Evolutionary conservation across 2,329 filamentous ascomycete species (phyloP), one percentile per base, ranked within the genome.

Genomic region (Diaporthe destruens): DNA sequence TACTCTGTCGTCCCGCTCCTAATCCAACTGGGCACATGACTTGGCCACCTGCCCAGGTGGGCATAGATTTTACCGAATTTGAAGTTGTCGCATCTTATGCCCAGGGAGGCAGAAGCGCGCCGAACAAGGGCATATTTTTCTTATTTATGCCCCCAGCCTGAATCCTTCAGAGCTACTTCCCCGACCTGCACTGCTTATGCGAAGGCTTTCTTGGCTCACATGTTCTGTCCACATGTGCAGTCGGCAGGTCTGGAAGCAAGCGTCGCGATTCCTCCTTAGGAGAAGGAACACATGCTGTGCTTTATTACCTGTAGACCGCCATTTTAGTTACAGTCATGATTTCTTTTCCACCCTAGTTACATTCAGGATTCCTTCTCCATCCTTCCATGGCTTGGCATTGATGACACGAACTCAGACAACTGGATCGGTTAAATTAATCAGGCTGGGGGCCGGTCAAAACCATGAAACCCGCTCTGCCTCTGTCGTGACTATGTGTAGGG

Each of bases 271-370:
- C 57, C 57, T 1, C 6, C 18, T n/a, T 32, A 11, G 57, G 16
- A 34, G 25, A 18, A 12, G 4, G 42, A 12, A 34, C 32, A 49
- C 6, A 47, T 29, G 42, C 7, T 63, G 39, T 49, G 59, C 29
- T 29, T 32, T 18, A 7, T 7, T 32, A 49, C 39, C 39, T 47
- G 39, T 32, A n/a, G n/a, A n/a, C n/a, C n/a, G n/a, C n/a, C n/a
- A n/a, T n/a, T n/a, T n/a, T n/a, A n/a, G n/a, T n/a, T 63, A 42
- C 59, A 63, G 42, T 63, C 59, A 63, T 49, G 5, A 29, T 5
- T 29, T 5, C 29, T 5, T 42, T n/a, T 49, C 25, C 42, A 63
- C 32, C 59, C 34, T 11, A 49, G 39, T 23, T 61, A 47, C 39
- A 47, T 61, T 34, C 44, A 61, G 1, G 47, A 25, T 49, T 63